Evolutionary conservation across 177 flowering plant genomes (phyloP).

Genomic region (Telopea speciosissima): DNA sequence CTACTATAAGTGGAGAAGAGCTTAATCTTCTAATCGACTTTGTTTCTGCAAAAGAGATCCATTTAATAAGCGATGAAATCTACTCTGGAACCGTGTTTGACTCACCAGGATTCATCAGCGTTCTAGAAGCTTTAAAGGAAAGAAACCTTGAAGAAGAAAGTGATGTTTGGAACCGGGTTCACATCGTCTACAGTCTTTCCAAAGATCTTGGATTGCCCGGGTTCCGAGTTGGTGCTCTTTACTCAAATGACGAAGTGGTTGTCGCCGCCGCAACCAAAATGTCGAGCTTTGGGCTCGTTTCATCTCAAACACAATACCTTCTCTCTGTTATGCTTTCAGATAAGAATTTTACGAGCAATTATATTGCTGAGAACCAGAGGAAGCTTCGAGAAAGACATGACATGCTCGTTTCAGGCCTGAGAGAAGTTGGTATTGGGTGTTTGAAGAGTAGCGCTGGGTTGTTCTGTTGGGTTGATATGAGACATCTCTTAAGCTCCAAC

Average conservation of each 20-base stretch:
- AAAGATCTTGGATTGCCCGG: constrained; percentile 67
- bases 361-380: constrained; percentile 31
- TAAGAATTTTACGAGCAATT: constrained; percentile 27
- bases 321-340: constrained; percentile 41
- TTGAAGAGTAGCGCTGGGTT: constrained; percentile 49
- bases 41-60: constrained; percentile 29
- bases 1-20: constrained; percentile 33
- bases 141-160: constrained; percentile 16
- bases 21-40: constrained; percentile 38
- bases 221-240: constrained; percentile 54
- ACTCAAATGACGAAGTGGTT: constrained; percentile 38
- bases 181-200: constrained; percentile 58
- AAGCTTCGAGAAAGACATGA: constrained; percentile 30
- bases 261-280: constrained; percentile 59
- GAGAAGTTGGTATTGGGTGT: constrained; percentile 36
- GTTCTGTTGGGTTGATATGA: constrained; percentile 81
- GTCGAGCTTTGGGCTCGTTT: constrained; percentile 73
- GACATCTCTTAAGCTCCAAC: constrained; percentile 44
- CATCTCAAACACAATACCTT: constrained; percentile 59
- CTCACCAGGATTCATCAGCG: constrained; percentile 34
- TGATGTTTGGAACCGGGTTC: constrained; percentile 29
- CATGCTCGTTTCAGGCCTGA: constrained; percentile 38
- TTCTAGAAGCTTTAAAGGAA: constrained; percentile 27
- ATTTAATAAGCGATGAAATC: constrained; percentile 55
- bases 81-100: constrained; percentile 56